phyloP scores from a whole-genome alignment of 2,329 filamentous ascomycete species.

The Talaromyces sp. region DNA sequence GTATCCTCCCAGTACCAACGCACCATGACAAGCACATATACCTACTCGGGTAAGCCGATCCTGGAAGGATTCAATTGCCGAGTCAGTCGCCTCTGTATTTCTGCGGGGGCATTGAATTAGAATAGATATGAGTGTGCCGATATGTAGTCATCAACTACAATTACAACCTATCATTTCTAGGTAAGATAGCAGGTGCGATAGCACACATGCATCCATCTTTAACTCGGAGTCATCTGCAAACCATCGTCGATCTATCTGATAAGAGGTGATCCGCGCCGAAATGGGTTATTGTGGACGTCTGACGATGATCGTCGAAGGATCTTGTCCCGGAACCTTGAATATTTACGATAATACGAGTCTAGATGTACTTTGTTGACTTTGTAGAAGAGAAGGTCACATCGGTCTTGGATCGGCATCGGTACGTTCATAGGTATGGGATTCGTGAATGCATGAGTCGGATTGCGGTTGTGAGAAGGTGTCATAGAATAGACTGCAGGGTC shows the following conservation, averaged over 20 bases:
- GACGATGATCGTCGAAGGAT: slow-evolving; percentile 13
- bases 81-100: background rate
- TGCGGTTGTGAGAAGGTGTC: background rate
- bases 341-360: slow-evolving; percentile 5
- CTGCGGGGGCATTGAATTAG: background rate
- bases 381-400: slow-evolving; percentile 18
- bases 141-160: background rate
- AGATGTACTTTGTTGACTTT: background rate
- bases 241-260: slow-evolving; percentile 8
- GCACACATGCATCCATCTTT: background rate
- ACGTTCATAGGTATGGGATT: background rate
- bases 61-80: background rate
- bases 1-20: background rate
- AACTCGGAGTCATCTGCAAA: background rate
- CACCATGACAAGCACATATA: too few relatives aligned
- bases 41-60: background rate
- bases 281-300: slow-evolving; percentile 15
- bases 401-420: background rate
- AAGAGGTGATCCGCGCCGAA: slow-evolving; percentile 7
- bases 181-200: slow-evolving; percentile 1
- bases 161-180: slow-evolving; percentile 4
- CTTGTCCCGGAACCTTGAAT: slow-evolving; percentile 8
- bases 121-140: background rate
- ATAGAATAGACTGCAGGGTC: slow-evolving; percentile 2
- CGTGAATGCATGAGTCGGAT: background rate